These are phyloP conservation scores for Sextonia rubra DNA, from an alignment of 164 flowering plant genomes.

Conservation along the genomic window DNA sequence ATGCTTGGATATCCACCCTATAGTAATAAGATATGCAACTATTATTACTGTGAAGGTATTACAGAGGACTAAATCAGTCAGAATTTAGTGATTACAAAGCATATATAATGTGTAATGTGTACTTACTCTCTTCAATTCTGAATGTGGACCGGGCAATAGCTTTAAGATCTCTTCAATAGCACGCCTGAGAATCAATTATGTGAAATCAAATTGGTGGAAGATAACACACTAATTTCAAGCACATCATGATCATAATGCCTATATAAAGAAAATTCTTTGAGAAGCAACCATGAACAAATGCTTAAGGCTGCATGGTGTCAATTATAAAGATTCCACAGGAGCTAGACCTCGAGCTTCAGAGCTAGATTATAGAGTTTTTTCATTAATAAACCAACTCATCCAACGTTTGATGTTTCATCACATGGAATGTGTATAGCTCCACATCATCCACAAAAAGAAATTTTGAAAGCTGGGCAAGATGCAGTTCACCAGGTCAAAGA, in stretches of 20 bases:
- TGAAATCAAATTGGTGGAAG: background rate
- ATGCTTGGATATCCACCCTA: conserved; percentile 68
- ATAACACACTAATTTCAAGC: background rate
- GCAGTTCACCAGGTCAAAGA: background rate
- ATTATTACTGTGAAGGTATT: background rate
- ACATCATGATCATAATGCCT: background rate
- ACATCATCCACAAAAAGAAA: too few relatives aligned
- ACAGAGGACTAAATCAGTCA: background rate
- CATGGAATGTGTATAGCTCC: too few relatives aligned
- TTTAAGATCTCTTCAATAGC: conserved; percentile 87
- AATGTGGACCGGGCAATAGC: conserved; percentile 91
- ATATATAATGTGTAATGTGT: background rate
- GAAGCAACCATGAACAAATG: background rate
- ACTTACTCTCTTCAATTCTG: conserved; percentile 79
- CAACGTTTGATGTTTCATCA: too few relatives aligned
- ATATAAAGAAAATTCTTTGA: too few relatives aligned
- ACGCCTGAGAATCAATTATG: conserved; percentile 56
- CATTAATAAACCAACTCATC: too few relatives aligned
- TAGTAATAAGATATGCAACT: conserved; percentile 7
- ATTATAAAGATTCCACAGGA: background rate
- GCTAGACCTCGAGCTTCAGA: background rate
- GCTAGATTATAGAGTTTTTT: too few relatives aligned
- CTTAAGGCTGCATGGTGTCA: background rate
- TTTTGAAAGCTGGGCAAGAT: too few relatives aligned
- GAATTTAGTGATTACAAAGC: background rate